Evolutionary conservation across 2,329 filamentous ascomycete genomes (phyloP), one percentile per base, ranked within the genome.

Genomic region (Clarireedia sp.): DNA sequence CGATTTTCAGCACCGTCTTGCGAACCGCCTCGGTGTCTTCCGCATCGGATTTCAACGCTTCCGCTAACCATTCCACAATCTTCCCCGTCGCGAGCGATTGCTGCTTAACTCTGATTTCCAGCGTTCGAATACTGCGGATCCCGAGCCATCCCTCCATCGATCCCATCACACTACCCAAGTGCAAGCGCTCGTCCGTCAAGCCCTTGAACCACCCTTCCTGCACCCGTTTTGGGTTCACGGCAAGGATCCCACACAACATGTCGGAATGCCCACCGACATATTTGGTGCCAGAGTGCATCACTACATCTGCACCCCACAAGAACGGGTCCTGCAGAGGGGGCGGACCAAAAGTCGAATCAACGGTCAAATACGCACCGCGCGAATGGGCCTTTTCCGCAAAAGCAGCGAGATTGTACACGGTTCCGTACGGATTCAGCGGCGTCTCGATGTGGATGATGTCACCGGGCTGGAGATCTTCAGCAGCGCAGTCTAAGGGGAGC

Each of bases 231-330:
- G 79, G 78, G 50, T 79, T 75, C 5, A 90, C 80, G 0, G 83
- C 81, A 26, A 99, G 73, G 17, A 95, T 86, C 21, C 94, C 94
- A 67, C 89, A 95, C 5, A 97, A 81, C 78, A 97, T 79, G 72
- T 99, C 94, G 62, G 86, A 92, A 73, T 99, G 94, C 0, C 94
- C 94, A 19, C 94, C 94, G 62, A 99, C 82, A 72, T 97, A 99
- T 77, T 97, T 99, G 17, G 91, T 96, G 3, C 90, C 94, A 51
- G 81, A 87, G 72, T 99, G 94, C 89, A 97, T 87, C 36, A 96
- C 81, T 1, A 91, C 72, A 71, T 97, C 92, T 26, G 87, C 90
- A 47, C 90, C 92, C 69, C 80, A 86, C 26, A 70, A 68, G 65
- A 97, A 94, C 0, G 94, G 91, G 65, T 96, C 88, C 69, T 90